Percentiles rank a stretch among this genome's conserved stretches.
Evolutionary conservation across 345 rosid species (phyloP).

Genomic region (Rhodomyrtus tomentosa): DNA sequence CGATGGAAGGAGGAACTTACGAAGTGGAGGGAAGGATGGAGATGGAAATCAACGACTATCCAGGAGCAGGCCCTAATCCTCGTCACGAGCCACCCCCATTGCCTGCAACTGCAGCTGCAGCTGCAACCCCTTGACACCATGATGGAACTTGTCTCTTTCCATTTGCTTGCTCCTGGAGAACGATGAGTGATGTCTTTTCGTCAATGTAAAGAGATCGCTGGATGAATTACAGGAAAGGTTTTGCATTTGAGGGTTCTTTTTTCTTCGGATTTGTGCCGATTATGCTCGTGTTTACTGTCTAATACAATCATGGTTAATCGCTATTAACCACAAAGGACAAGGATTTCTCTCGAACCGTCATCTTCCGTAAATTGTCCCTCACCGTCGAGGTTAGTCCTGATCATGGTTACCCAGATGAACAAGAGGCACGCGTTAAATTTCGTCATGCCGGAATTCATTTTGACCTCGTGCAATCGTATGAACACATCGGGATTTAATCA

Average conservation of each 20-base stretch:
- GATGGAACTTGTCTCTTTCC: background rate
- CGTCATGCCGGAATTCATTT: background rate
- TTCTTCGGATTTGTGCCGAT: background rate
- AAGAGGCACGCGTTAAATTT: no score
- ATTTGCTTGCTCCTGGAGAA: background rate
- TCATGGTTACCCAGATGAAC: background rate
- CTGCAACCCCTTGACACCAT: conserved; percentile 8
- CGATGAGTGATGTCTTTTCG: background rate
- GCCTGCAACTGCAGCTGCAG: conserved; percentile 2
- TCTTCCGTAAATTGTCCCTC: no score
- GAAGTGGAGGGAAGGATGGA: conserved; percentile 33
- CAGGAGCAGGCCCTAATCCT: conserved; percentile 64
- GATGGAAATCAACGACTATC: conserved; percentile 43
- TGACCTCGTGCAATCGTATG: background rate
- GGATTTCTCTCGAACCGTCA: no score
- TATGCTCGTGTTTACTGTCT: background rate
- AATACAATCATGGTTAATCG: no score
- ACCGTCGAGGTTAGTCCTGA: no score
- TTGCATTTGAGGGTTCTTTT: background rate
- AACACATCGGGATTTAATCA: no score
- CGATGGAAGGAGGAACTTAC: background rate
- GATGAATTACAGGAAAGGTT: background rate
- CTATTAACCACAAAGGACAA: no score
- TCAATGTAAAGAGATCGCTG: background rate
- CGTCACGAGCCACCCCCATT: conserved; percentile 39